Conservation (phyloP, 1,139 yeast species). For the Trichomonascaceae sp. region DNA sequence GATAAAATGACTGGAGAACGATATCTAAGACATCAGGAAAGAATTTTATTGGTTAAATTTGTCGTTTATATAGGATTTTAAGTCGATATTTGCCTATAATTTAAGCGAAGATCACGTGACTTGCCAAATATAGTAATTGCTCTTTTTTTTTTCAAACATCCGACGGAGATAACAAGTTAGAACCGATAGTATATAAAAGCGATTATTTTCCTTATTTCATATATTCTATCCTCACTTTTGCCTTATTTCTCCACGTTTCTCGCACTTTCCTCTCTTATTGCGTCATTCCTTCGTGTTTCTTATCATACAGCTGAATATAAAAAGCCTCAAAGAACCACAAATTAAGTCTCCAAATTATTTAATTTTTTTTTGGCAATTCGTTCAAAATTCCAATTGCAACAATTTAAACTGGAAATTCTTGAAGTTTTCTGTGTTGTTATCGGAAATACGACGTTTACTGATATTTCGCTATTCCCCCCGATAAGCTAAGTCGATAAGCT, state of each 20-base stretch:
- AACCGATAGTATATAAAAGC: background rate
- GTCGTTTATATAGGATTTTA: too few relatives aligned
- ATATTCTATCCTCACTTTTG: background rate
- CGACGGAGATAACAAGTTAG: background rate
- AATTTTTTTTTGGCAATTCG: background rate
- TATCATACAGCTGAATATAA: background rate
- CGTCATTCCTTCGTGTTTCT: background rate
- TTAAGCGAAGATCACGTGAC: background rate
- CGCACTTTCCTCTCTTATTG: background rate
- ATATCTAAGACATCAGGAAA: background rate
- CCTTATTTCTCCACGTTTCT: background rate
- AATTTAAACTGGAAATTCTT: background rate
- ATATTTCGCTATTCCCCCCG: background rate
- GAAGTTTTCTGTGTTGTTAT: background rate
- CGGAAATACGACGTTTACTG: background rate
- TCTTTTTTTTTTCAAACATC: too few relatives aligned
- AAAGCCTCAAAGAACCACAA: background rate
- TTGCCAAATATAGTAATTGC: background rate
- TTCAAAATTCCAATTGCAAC: background rate
- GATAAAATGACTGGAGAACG: background rate
- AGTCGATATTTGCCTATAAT: too few relatives aligned
- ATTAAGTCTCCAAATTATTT: background rate
- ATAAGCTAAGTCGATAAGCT: too few relatives aligned
- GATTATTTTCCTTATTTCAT: background rate
- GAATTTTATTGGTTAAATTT: background rate